phyloP scores from a whole-genome alignment of 2,329 filamentous ascomycete genomes.

The Sordariomycetes sp. region DNA sequence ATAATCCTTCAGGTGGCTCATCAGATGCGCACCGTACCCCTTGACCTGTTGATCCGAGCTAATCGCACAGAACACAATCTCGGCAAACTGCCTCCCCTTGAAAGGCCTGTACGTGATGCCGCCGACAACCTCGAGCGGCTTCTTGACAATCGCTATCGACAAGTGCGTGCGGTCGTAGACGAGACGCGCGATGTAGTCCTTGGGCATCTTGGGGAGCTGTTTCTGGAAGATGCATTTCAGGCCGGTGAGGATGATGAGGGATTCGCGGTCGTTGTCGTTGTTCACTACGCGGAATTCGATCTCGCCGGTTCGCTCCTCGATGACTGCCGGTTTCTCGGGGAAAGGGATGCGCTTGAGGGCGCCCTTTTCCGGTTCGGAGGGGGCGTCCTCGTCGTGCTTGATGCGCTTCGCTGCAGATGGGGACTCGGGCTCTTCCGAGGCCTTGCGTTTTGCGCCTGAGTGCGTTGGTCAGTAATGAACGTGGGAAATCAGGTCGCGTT shows the following conservation, averaged over 20 bases:
- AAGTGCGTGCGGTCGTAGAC: slow-evolving; percentile 96
- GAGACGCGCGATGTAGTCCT: slow-evolving; percentile 94
- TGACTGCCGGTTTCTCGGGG: slow-evolving; percentile 85
- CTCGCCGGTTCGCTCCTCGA: slow-evolving; percentile 87
- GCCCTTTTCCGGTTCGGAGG: slow-evolving; percentile 30
- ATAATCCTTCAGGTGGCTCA: slow-evolving; percentile 97
- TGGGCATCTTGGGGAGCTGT: slow-evolving; percentile 97
- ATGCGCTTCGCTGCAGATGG: slow-evolving; percentile 55
- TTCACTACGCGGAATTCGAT: slow-evolving; percentile 98
- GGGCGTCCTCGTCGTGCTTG: slow-evolving; percentile 34
- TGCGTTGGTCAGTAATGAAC: slow-evolving; percentile 4
- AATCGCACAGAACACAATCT: slow-evolving; percentile 98
- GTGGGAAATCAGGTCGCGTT: neutral
- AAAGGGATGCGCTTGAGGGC: slow-evolving; percentile 65
- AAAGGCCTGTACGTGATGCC: slow-evolving; percentile 97
- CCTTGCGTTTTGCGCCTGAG: slow-evolving; percentile 61
- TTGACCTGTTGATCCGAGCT: slow-evolving; percentile 98
- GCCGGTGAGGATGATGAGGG: slow-evolving; percentile 87
- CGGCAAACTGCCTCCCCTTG: slow-evolving; percentile 83
- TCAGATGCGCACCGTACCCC: slow-evolving; percentile 93
- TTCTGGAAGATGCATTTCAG: slow-evolving; percentile 98
- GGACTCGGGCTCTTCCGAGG: slow-evolving; percentile 54
- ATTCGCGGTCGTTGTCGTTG: slow-evolving; percentile 83
- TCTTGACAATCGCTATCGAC: slow-evolving; percentile 95
- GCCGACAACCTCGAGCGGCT: slow-evolving; percentile 88